Evolutionary conservation across 768 basidiomycete genomes (phyloP).

Genomic region (Cystobasidium onofrii): DNA sequence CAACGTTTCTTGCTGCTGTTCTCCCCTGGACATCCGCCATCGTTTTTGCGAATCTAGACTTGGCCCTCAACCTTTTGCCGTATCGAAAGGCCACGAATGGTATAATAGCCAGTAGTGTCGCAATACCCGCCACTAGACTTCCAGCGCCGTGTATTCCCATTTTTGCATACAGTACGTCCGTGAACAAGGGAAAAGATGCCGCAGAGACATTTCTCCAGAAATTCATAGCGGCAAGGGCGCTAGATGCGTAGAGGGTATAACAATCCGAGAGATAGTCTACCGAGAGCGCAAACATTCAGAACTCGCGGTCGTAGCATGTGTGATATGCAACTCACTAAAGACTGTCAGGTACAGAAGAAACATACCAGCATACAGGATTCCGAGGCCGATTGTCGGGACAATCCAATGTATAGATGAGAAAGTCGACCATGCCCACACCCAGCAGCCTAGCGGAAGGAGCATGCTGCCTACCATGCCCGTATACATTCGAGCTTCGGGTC

Average conservation of each 20-base stretch:
- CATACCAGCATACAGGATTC: background rate
- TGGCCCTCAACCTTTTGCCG: background rate
- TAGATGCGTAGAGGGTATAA: background rate
- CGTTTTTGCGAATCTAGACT: too few relatives aligned
- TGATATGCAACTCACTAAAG: constrained; percentile 1
- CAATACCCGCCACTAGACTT: constrained; percentile 1
- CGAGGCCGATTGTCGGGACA: constrained; percentile 43
- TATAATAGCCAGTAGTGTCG: background rate
- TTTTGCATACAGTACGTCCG: background rate
- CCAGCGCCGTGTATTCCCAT: constrained; percentile 10
- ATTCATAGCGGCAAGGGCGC: constrained; percentile 5
- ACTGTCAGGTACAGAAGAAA: constrained; percentile 4
- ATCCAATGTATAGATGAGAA: constrained; percentile 44
- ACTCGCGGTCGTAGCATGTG: background rate
- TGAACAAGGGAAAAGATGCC: constrained; percentile 2
- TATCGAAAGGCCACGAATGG: background rate
- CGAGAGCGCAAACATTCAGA: background rate
- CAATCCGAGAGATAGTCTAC: background rate
- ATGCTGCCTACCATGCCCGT: constrained; percentile 12
- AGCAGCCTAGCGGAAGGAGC: constrained; percentile 33
- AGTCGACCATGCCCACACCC: constrained; percentile 46
- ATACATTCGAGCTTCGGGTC: constrained; percentile 17
- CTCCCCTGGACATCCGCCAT: too few relatives aligned
- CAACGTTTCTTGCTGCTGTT: too few relatives aligned
- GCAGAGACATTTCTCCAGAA: background rate